phyloP scores from a whole-genome alignment of 2,329 filamentous ascomycete genomes.

The Mycocentrospora acerina region DNA sequence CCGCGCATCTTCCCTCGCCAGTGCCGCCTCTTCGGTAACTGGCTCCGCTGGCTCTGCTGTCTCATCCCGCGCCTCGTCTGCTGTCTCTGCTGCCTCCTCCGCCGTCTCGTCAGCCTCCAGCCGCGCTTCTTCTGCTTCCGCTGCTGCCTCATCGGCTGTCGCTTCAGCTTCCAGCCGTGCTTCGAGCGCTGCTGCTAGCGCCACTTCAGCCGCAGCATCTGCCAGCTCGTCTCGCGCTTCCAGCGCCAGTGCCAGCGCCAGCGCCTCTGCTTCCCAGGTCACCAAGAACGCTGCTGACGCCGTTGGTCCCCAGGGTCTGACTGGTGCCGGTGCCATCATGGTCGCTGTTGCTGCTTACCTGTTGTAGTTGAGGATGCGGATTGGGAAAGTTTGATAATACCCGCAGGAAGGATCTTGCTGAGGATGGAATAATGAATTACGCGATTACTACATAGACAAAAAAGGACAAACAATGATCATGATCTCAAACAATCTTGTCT shows the following conservation, averaged over 20 bases:
- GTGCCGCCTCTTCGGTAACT: background rate
- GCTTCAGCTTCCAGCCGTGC: conserved; percentile 2
- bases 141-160: conserved; percentile 2
- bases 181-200: conserved; percentile 1
- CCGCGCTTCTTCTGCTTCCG: conserved; percentile 3
- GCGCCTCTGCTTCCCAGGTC: conserved; percentile 4
- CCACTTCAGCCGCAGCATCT: background rate
- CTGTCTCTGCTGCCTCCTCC: conserved; percentile 2
- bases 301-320: conserved; percentile 2
- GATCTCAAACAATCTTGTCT: too few species aligned
- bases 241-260: background rate
- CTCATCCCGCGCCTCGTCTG: conserved; percentile 1
- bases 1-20: background rate
- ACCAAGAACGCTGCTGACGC: conserved; percentile 9
- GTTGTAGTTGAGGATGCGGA: background rate
- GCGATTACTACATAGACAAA: too few species aligned
- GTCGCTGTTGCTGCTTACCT: conserved; percentile 11
- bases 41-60: background rate
- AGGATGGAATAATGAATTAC: too few species aligned
- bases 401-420: too few species aligned
- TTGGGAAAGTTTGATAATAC: too few species aligned
- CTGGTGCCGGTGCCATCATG: conserved; percentile 7
- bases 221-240: conserved; percentile 1
- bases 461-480: too few species aligned
- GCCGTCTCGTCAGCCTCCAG: conserved; percentile 2